phyloP scores from a whole-genome alignment of 1,284 basidiomycete genomes.

The Cryptococcus sp. region DNA sequence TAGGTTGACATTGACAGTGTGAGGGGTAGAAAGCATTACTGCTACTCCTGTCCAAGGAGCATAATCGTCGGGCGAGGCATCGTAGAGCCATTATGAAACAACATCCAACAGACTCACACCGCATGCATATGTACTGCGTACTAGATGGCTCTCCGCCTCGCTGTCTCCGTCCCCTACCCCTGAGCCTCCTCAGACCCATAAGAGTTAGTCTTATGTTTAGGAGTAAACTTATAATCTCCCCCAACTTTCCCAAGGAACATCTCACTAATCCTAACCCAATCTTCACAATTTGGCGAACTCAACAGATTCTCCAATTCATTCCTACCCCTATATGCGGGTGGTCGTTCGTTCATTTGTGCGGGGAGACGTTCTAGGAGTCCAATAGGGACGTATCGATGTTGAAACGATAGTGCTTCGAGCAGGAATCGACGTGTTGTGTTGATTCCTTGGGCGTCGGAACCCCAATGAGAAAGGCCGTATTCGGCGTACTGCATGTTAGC shows the following conservation, averaged over 20 bases:
- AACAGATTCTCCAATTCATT: constrained; percentile 85
- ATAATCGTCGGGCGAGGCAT: too few species aligned
- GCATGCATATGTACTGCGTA: too few species aligned
- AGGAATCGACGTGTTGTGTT: constrained; percentile 92
- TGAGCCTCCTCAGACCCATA: constrained; percentile 57
- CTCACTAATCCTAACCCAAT: constrained; percentile 93
- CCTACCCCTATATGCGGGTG: constrained; percentile 77
- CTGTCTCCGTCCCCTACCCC: constrained; percentile 22
- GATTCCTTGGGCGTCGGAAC: constrained; percentile 82
- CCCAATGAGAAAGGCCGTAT: constrained; percentile 68
- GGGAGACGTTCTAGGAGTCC: constrained; percentile 86
- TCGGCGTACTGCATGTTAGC: constrained; percentile 62
- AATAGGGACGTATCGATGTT: constrained; percentile 89
- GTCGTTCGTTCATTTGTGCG: constrained; percentile 78
- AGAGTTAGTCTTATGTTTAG: constrained; percentile 70
- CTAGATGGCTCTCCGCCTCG: too few species aligned
- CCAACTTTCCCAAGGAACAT: constrained; percentile 81
- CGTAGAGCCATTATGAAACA: too few species aligned
- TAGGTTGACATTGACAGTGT: too few species aligned
- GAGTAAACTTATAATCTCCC: constrained; percentile 63
- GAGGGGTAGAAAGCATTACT: too few species aligned
- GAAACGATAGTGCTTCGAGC: constrained; percentile 91
- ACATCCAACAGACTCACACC: too few species aligned
- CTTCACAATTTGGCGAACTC: constrained; percentile 71
- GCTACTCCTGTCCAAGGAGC: too few species aligned